Evolutionary conservation across 495 filamentous ascomycete genomes (phyloP), one percentile per base, ranked within the genome.

Genomic region (Penicillium maclennaniae): DNA sequence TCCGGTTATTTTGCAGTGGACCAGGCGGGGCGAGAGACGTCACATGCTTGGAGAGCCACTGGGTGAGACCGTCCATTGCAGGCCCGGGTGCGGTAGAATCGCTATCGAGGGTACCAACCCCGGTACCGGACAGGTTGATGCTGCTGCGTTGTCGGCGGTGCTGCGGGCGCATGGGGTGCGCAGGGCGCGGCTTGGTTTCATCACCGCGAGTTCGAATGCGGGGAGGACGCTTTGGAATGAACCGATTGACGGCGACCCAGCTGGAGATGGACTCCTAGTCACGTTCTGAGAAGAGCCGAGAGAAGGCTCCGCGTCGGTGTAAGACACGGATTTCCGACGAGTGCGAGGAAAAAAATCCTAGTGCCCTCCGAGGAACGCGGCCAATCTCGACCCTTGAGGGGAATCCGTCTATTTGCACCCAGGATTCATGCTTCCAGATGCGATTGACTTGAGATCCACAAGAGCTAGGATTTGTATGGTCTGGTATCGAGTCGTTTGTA

Each of bases 291-390:
- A 67, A 55, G 62, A 73, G 67, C n/a, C 57, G 61, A 55, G 58
- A 26, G 46, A 46, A 53, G 44, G 63, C 58, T 59, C 75, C 64
- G 58, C 65, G 63, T 69, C 78, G 6, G 79, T 80, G 46, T 73
- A 75, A 17, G 71, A 72, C 9, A 81, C 70, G 7, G 79, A 84
- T 79, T 95, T 97, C 77, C 91, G 89, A 60, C 93, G 81, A 2
- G 90, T 83, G 14, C 89, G 90, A 1, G 93, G 92, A 62, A 97
- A 97, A 97, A 69, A 91, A 96, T 25, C 92, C 93, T 19, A 97
- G 74, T 4, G 87, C 79, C 69, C 85, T 83, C 45, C 89, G 84
- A 21, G 89, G 81, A 38, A 98, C 83, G 28, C 92, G 83, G 6
- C 86, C 92, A 38, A 98, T 95, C 66, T 97, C 87, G 42, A 93